These are phyloP conservation scores for Fusarium hostae DNA, from an alignment of 2,329 filamentous ascomycete genomes.

Conservation along the genomic window DNA sequence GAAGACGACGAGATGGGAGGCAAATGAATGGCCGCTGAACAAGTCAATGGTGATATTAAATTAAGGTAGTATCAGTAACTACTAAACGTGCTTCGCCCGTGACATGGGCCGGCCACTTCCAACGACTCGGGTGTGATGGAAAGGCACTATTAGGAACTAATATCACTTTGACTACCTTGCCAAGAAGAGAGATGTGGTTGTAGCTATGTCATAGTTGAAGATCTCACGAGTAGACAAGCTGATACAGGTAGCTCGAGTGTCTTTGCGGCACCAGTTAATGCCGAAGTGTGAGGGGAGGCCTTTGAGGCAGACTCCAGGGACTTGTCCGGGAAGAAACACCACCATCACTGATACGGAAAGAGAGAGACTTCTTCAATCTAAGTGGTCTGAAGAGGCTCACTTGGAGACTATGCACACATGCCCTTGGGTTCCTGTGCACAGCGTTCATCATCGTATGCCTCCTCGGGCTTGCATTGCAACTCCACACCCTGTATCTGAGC, in stretches of 20 bases:
- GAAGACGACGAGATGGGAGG: background rate
- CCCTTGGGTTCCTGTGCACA: no score
- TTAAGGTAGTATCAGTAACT: background rate
- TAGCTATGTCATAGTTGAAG: background rate
- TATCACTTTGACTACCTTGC: rapidly evolving
- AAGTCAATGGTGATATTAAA: background rate
- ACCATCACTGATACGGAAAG: no score
- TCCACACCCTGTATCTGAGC: no score
- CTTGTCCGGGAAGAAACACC: rapidly evolving
- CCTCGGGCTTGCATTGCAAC: background rate
- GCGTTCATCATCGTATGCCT: background rate
- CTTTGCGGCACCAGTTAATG: background rate
- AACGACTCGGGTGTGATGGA: background rate
- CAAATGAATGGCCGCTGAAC: background rate
- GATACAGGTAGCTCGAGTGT: background rate
- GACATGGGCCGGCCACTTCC: no score
- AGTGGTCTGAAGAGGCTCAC: background rate
- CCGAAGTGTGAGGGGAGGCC: background rate
- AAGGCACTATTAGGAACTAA: background rate
- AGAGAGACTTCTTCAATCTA: rapidly evolving
- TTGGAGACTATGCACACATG: background rate
- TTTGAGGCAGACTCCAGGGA: background rate
- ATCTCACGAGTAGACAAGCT: no score
- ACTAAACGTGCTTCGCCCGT: background rate
- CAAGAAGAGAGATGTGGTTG: background rate